phyloP scores from a whole-genome alignment of 129 eudicot genomes.

The Gnaphalium uliginosum region DNA sequence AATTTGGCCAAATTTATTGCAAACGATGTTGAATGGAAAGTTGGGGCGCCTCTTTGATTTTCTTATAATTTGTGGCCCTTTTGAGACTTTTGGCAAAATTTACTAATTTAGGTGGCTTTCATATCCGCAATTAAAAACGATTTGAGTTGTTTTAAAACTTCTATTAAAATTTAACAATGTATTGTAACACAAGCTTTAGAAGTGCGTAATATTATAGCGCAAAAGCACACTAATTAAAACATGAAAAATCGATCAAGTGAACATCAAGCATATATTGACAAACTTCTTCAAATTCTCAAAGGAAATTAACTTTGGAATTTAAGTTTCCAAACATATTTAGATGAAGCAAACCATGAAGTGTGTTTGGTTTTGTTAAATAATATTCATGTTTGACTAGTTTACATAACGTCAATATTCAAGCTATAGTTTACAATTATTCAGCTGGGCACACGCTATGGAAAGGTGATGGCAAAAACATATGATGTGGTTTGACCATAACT shows the following conservation, averaged over 20 bases:
- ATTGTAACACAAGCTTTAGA: too few relatives aligned
- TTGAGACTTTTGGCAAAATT: too few relatives aligned
- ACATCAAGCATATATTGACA: background rate
- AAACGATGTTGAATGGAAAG: background rate
- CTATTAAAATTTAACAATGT: too few relatives aligned
- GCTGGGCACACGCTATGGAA: too few relatives aligned
- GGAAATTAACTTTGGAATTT: background rate
- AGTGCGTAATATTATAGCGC: too few relatives aligned
- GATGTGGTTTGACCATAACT: too few relatives aligned
- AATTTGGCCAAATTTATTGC: background rate
- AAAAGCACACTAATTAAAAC: background rate
- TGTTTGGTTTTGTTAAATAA: background rate
- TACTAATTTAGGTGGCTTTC: too few relatives aligned
- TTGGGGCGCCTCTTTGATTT: background rate
- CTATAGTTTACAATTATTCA: too few relatives aligned
- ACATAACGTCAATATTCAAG: too few relatives aligned
- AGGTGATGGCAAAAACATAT: too few relatives aligned
- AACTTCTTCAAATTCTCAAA: background rate
- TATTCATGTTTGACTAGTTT: background rate
- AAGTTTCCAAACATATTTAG: background rate
- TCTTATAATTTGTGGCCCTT: background rate
- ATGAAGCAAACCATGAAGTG: background rate
- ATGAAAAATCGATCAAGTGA: background rate
- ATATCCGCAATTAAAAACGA: too few relatives aligned
- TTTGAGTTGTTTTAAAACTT: too few relatives aligned